Percentiles rank a stretch among this genome's conserved stretches.
These are phyloP conservation scores for Podaxis carcinomalis DNA, from an alignment of 768 basidiomycete species.

Conservation along the genomic window DNA sequence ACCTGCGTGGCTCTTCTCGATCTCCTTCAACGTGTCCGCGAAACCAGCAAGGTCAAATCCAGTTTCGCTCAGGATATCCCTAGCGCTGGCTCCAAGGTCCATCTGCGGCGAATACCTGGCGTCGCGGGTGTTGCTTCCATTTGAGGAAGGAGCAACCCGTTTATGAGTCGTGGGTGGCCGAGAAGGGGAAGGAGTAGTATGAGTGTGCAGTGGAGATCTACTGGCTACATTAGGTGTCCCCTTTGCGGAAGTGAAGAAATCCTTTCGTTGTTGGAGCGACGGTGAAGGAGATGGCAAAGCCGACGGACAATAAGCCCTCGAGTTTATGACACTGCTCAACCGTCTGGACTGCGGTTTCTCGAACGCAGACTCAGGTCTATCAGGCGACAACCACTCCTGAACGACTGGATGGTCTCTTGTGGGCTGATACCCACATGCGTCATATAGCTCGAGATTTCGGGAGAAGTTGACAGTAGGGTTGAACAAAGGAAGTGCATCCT, in stretches of 20 bases:
- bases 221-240: not conserved
- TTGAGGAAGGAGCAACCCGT: not conserved
- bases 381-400: slow-evolving; percentile 30
- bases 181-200: not conserved
- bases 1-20: slow-evolving; percentile 14
- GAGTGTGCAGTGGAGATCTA: not conserved
- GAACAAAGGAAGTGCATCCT: slow-evolving; percentile 54
- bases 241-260: not conserved
- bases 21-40: slow-evolving; percentile 19
- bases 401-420: slow-evolving; percentile 35
- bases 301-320: not conserved
- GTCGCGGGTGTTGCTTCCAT: not conserved
- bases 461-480: slow-evolving; percentile 43
- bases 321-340: not conserved
- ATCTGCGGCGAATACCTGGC: not conserved
- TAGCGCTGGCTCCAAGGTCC: slow-evolving; percentile 13
- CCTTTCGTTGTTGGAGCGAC: not conserved
- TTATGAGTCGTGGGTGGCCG: not conserved
- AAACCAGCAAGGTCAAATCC: slow-evolving; percentile 22
- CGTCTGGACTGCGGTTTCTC: not conserved
- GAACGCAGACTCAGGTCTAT: not conserved
- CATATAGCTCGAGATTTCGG: slow-evolving; percentile 43
- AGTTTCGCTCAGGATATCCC: slow-evolving; percentile 19
- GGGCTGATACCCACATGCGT: slow-evolving; percentile 35
- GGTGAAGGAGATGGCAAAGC: not conserved